phyloP scores from a whole-genome alignment of 345 rosid species.

The Murraya paniculata region DNA sequence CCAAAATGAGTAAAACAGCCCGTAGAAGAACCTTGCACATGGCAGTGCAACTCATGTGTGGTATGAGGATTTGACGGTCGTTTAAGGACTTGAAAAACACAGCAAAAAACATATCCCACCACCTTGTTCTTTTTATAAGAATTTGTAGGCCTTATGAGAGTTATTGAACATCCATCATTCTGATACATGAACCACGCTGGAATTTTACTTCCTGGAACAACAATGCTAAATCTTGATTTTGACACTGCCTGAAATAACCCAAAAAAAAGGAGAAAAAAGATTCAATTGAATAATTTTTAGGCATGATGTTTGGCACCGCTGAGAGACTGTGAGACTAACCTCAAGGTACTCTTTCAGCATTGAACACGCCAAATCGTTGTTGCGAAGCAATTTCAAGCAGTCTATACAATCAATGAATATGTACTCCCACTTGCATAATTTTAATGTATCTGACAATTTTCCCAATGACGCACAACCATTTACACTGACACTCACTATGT shows the following conservation, averaged over 20 bases:
- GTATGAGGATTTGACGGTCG: not conserved
- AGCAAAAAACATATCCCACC: not conserved
- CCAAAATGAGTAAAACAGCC: too few relatives aligned
- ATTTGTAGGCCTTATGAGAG: not conserved
- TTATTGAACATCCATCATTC: not conserved
- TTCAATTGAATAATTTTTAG: not conserved
- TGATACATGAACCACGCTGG: constrained; percentile 16
- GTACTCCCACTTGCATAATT: not conserved
- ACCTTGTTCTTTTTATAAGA: too few relatives aligned
- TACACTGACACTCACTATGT: not conserved
- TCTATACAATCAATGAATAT: not conserved
- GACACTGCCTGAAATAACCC: not conserved
- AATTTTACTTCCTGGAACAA: constrained; percentile 12
- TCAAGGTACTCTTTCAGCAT: not conserved
- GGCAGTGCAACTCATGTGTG: too few relatives aligned
- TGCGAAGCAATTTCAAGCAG: constrained; percentile 9
- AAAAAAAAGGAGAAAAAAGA: not conserved
- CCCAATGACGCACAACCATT: constrained; percentile 15
- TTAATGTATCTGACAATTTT: constrained; percentile 7
- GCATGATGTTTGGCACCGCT: not conserved
- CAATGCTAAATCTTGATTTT: not conserved
- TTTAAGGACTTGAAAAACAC: not conserved
- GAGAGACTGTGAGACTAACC: not conserved
- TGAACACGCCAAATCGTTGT: not conserved
- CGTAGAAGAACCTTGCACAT: too few relatives aligned